Percentiles rank a stretch among this genome's conserved stretches.
These are phyloP conservation scores for Lagenaria siceraria DNA, from an alignment of 306 rosid species.

Conservation along the genomic window DNA sequence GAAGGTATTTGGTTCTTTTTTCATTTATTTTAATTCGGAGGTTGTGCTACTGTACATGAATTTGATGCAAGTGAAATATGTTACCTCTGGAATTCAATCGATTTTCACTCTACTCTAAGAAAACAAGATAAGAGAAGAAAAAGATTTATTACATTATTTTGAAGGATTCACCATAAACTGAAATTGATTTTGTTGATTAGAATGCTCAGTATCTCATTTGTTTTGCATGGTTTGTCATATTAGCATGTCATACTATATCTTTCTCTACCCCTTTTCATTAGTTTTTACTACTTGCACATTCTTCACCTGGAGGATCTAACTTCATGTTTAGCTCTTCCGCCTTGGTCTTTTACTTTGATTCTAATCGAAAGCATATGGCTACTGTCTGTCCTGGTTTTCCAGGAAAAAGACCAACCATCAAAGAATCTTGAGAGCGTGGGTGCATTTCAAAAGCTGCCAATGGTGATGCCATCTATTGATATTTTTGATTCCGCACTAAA, in stretches of 20 bases:
- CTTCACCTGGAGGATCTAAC: not conserved
- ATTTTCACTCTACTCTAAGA: not conserved
- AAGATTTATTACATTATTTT: not conserved
- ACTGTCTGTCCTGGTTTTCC: constrained; percentile 2
- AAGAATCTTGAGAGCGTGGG: constrained; percentile 45
- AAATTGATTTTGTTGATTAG: not conserved
- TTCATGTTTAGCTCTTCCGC: not conserved
- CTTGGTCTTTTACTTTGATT: not conserved
- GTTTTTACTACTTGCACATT: not conserved
- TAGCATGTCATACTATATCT: not conserved
- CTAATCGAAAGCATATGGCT: not conserved
- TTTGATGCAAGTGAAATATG: not conserved
- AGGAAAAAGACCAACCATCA: constrained; percentile 40
- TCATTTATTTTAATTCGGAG: not conserved
- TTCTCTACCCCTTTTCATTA: not conserved
- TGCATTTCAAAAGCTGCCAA: constrained; percentile 91
- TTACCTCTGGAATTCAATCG: not conserved
- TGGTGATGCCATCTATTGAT: constrained; percentile 87
- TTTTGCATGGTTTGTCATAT: not conserved
- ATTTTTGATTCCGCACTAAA: constrained; percentile 70
- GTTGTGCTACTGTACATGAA: not conserved
- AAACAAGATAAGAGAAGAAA: not conserved
- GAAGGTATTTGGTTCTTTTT: constrained; percentile 23
- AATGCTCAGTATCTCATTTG: not conserved
- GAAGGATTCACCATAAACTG: not conserved